phyloP scores from a whole-genome alignment of 257 asterid species.

The Cynanchum wilfordii region DNA sequence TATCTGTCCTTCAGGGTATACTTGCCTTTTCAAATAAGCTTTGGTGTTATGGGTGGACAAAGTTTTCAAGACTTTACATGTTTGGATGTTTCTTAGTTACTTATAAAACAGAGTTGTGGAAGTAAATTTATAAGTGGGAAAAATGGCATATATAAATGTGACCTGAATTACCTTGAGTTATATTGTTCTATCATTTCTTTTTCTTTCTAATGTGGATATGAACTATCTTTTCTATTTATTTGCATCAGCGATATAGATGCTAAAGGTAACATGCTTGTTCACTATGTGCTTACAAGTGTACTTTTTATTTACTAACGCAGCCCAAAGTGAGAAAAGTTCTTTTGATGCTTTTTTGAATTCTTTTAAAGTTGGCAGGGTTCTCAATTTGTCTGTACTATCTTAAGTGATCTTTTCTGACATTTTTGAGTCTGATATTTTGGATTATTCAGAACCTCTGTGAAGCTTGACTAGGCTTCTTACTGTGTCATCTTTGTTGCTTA shows the following conservation, averaged over 20 bases:
- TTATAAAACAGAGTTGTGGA: background rate
- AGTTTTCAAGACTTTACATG: background rate
- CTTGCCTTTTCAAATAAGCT: no score
- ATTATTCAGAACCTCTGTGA: background rate
- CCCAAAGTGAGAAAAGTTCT: no score
- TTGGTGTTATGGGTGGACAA: background rate
- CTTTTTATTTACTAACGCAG: no score
- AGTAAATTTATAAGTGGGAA: background rate
- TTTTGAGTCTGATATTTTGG: background rate
- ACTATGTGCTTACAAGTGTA: no score
- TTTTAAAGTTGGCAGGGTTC: background rate
- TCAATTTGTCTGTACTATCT: background rate
- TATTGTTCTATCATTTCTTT: background rate
- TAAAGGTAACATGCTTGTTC: background rate
- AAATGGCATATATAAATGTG: no score
- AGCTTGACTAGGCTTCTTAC: slow-evolving; percentile 17
- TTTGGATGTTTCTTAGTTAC: background rate
- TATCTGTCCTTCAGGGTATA: background rate
- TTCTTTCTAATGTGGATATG: background rate
- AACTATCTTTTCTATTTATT: background rate
- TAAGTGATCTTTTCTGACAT: background rate
- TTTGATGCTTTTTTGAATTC: no score
- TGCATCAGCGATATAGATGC: background rate
- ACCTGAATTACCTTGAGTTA: background rate
- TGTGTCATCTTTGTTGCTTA: slow-evolving; percentile 21